These are phyloP conservation scores for Phytophthora europaea DNA, from an alignment of 352 stramenopile genomes.

Conservation along the genomic window DNA sequence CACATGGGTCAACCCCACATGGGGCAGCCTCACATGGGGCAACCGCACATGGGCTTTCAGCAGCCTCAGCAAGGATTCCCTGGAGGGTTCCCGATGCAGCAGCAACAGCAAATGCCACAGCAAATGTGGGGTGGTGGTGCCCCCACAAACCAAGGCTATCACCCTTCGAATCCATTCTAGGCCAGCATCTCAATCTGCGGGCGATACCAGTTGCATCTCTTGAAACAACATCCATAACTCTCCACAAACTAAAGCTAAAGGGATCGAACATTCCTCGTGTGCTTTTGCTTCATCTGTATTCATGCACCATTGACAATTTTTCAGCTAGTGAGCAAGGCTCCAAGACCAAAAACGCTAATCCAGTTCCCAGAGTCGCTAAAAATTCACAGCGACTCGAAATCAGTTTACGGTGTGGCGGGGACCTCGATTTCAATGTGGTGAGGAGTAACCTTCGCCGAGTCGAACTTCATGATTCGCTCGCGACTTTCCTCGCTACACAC, in stretches of 20 bases:
- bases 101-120: slow-evolving; percentile 52
- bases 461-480: slow-evolving; percentile 46
- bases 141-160: slow-evolving; percentile 34
- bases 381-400: slow-evolving; percentile 15
- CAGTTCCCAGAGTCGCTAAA: neutral
- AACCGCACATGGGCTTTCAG: slow-evolving; percentile 25
- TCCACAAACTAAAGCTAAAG: slow-evolving; percentile 15
- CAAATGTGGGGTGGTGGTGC: slow-evolving; percentile 45
- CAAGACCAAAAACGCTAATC: neutral
- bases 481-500: slow-evolving; percentile 63
- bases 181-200: neutral
- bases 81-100: slow-evolving; percentile 33
- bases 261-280: neutral
- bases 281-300: slow-evolving; percentile 22
- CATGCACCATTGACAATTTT: slow-evolving; percentile 12
- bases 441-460: slow-evolving; percentile 37
- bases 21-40: slow-evolving; percentile 28
- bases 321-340: slow-evolving; percentile 1
- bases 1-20: slow-evolving; percentile 22
- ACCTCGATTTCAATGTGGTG: slow-evolving; percentile 80
- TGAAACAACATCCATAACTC: slow-evolving; percentile 15
- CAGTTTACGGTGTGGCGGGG: slow-evolving; percentile 48
- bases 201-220: slow-evolving; percentile 16
- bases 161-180: slow-evolving; percentile 43
- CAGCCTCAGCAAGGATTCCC: slow-evolving; percentile 37